Base-by-base conservation (phyloP, 2,329 filamentous ascomycete species). In the Cladosporium sp. region DNA sequence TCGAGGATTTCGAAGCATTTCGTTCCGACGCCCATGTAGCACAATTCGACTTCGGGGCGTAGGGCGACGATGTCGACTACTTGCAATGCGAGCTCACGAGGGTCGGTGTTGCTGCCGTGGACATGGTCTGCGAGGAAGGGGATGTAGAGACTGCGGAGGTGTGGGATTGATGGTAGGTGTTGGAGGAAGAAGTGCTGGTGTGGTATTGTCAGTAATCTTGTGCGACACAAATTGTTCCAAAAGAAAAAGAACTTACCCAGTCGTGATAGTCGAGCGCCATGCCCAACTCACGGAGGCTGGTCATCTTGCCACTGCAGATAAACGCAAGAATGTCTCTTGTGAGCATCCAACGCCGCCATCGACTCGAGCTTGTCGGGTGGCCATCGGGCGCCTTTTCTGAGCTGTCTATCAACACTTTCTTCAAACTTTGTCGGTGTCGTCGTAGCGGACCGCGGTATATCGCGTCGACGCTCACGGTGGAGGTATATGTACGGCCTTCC, bases 1-100 rank as follows among this genome's bases (percentile, higher is more conserved):
- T 95, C 91, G 8, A 93, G 78, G 34, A 95, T 90, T 75, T 95
- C 91, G 73, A 91, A 95, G 77, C 92, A 95, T 76, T 93, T 93
- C 48, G 81, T 82, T n/a, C 84, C 84, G 63, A 95, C 86, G 21
- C 89, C 92, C 70, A 94, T 84, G 73, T 93, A 94, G 76, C 88
- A 91, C 16, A 95, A 82, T 72, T 89, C 88, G 28, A 93, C 85
- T 70, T 93, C 90, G 0, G 90, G 89, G 5, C 90, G 85, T 18
- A 95, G 81, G 14, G 89, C 88, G 63, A 94, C 88, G 54, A 93
- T 91, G 74, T 94, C 90, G 34, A 93, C 84, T 56, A 94, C 85
- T 73, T 93, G 90, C 67, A 91, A 80, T 0, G 90, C 91, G 32
- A 93, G 82, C 74, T 95, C 91, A 67, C 85, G 85, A 1, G 87